Base-by-base conservation (phyloP, 2,329 filamentous ascomycete genomes). In the Didymella exigua region DNA sequence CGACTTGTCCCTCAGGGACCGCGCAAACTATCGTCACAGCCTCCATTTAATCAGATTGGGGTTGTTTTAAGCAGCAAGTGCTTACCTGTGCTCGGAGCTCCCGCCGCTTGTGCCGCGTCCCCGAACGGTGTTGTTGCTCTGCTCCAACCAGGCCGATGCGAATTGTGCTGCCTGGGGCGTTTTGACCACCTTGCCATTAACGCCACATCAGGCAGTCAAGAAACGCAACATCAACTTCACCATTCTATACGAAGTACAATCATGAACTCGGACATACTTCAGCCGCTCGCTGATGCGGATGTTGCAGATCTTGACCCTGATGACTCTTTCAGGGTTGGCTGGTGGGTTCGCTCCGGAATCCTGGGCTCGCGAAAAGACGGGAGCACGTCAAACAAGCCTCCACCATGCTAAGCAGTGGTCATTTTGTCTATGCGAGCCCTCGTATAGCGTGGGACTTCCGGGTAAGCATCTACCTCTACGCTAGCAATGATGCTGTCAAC, bases 111-210 rank as follows among this genome's bases (percentile, higher is more conserved):
- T 62, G 57, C 67, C 66, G 62, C 53, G 49, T 49, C 43, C 54
- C 60, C 42, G 52, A 47, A 44, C 47, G 58, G 37, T 36, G 57
- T 59, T 40, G 52, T 52, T 59, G 67, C 33, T 56, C 59, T 44
- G 54, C 57, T 61, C 70, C 68, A 73, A 69, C 65, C 57, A 59
- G 41, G 61, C 11, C 38, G 13, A 21, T 45, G 58, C 52, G 42
- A 73, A 73, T 68, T 56, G 49, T 65, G 66, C 54, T 74, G 70
- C 70, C 70, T 74, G 57, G 52, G 42, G 62, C 59, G 61, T 67
- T 65, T 55, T 47, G 59, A 40, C 50, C 53, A 40, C 60, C 24
- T 54, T 26, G 43, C 19, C 31, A 10, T 26, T 16, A 8, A 36
- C 41, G 46, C 52, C 42, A 42, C 46, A 51, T 45, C 45, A 60